Conservation (phyloP, 2,329 filamentous ascomycete genomes). For the Magnaporthiopsis incrustans region DNA sequence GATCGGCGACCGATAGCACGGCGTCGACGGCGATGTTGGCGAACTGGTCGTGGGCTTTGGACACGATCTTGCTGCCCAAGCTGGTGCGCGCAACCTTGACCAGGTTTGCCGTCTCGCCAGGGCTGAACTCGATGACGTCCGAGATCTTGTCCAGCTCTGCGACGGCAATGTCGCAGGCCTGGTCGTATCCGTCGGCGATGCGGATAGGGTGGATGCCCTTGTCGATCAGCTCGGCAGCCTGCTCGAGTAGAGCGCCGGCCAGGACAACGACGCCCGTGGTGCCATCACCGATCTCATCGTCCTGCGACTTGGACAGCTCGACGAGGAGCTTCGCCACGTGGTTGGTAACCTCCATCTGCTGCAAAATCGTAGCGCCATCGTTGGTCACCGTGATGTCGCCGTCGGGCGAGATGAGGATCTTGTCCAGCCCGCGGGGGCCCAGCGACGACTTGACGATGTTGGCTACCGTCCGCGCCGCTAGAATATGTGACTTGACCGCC, state of each 20-base stretch:
- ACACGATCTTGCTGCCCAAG: slow-evolving; percentile 97
- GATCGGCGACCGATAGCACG: slow-evolving; percentile 89
- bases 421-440: slow-evolving; percentile 91
- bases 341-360: slow-evolving; percentile 98
- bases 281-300: slow-evolving; percentile 97
- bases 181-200: slow-evolving; percentile 96
- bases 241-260: slow-evolving; percentile 88
- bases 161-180: slow-evolving; percentile 94
- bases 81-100: slow-evolving; percentile 93
- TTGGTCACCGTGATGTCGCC: slow-evolving; percentile 99
- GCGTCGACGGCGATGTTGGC: slow-evolving; percentile 95
- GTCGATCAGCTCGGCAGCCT: slow-evolving; percentile 95
- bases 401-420: slow-evolving; percentile 97
- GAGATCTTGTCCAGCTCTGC: slow-evolving; percentile 88
- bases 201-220: slow-evolving; percentile 99
- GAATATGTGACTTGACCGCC: slow-evolving; percentile 95
- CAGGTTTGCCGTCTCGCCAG: slow-evolving; percentile 73
- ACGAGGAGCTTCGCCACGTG: slow-evolving; percentile 96
- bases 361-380: slow-evolving; percentile 94
- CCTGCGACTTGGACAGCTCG: slow-evolving; percentile 95
- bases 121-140: slow-evolving; percentile 80
- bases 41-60: slow-evolving; percentile 97
- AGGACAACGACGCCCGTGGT: slow-evolving; percentile 97
- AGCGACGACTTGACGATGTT: slow-evolving; percentile 97
- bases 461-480: slow-evolving; percentile 90